Evolutionary conservation across 148 eudicot species (phyloP).

Genomic region (Diospyros kaki): DNA sequence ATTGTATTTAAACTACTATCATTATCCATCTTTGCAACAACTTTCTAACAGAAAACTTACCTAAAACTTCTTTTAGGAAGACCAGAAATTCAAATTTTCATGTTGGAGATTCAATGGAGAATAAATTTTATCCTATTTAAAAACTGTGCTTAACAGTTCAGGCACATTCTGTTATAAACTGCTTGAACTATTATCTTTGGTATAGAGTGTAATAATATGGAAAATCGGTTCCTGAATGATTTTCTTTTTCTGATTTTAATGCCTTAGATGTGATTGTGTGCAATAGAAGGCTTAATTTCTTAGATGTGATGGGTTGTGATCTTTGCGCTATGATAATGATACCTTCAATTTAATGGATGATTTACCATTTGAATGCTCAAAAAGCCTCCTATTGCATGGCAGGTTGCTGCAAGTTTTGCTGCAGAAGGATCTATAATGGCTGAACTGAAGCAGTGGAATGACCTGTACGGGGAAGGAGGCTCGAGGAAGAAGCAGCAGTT

Average conservation of each 20-base stretch:
- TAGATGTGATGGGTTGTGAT: not conserved
- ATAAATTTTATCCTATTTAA: no score
- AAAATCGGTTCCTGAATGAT: not conserved
- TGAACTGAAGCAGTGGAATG: constrained; percentile 81
- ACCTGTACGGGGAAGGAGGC: constrained; percentile 80
- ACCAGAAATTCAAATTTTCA: no score
- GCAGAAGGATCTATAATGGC: constrained; percentile 66
- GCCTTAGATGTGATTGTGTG: not conserved
- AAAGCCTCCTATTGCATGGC: constrained; percentile 21
- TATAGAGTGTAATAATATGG: no score
- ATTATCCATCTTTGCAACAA: no score
- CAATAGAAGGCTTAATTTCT: not conserved
- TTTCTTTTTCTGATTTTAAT: not conserved
- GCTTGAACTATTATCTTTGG: no score
- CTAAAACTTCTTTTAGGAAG: no score
- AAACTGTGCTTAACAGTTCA: no score
- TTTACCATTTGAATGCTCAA: constrained; percentile 1
- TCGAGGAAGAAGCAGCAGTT: constrained; percentile 74
- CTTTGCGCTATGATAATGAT: not conserved
- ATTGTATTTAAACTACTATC: no score
- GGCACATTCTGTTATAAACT: no score
- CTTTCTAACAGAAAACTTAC: no score
- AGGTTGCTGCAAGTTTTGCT: constrained; percentile 84
- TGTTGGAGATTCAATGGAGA: no score
- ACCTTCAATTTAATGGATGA: not conserved